phyloP scores from a whole-genome alignment of 805 yeast genomes.

The Kurtzmaniella cleridarum region DNA sequence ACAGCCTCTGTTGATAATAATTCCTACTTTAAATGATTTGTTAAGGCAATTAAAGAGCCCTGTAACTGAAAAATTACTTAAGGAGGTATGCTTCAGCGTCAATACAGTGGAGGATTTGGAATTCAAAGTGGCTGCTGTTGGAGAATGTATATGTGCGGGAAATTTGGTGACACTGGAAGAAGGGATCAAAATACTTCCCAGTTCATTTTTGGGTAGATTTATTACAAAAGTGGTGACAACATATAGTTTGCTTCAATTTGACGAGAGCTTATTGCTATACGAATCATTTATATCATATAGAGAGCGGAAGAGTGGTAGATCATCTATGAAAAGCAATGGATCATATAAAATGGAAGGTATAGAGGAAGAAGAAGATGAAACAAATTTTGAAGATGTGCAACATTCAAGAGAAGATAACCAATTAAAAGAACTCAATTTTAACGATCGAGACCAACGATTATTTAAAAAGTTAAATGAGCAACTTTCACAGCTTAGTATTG shows the following conservation, averaged over 20 bases:
- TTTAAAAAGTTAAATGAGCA: constrained; percentile 12
- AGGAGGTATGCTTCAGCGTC: constrained; percentile 33
- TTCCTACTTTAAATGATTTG: constrained; percentile 20
- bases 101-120: constrained; percentile 45
- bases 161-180: constrained; percentile 9
- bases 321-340: neutral
- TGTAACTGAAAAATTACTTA: constrained; percentile 12
- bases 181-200: constrained; percentile 25
- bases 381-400: constrained; percentile 6
- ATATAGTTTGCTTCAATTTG: constrained; percentile 29
- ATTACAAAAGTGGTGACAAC: constrained; percentile 27
- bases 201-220: constrained; percentile 27
- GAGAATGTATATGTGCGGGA: constrained; percentile 25
- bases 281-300: constrained; percentile 32
- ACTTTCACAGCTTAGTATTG: neutral
- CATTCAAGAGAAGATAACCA: neutral
- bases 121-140: constrained; percentile 8
- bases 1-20: constrained; percentile 33
- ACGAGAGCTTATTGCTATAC: constrained; percentile 28
- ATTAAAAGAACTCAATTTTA: neutral
- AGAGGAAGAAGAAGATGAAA: neutral
- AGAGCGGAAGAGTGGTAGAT: constrained; percentile 11
- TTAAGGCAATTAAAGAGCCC: constrained; percentile 12
- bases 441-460: constrained; percentile 10
- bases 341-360: neutral